These are phyloP conservation scores for Isoetes engelmannii DNA, from an alignment of 83 land plant genomes.

Conservation along the genomic window DNA sequence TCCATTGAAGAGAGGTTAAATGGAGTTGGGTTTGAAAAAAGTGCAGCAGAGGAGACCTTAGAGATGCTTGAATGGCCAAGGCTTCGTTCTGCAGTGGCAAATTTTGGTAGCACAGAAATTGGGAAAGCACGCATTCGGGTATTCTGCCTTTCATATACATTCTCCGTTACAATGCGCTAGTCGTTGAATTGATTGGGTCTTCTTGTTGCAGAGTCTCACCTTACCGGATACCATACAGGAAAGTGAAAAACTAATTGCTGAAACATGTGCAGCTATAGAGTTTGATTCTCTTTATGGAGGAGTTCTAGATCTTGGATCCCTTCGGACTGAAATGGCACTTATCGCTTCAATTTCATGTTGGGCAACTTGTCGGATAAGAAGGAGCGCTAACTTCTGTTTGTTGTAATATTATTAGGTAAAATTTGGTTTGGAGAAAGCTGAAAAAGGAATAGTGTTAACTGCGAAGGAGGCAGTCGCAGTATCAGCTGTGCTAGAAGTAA, in stretches of 20 bases:
- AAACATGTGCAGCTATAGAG: constrained; percentile 21
- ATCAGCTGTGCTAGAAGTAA: constrained; percentile 17
- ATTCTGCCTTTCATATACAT: neutral
- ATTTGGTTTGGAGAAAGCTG: constrained; percentile 7
- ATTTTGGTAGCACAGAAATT: constrained; percentile 17
- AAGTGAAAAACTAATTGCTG: constrained; percentile 16
- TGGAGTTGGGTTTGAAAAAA: neutral
- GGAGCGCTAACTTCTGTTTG: no score
- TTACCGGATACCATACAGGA: constrained; percentile 13
- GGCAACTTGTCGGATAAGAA: neutral
- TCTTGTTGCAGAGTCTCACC: neutral
- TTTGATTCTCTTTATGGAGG: constrained; percentile 19
- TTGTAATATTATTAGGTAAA: constrained; percentile 9
- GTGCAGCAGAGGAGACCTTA: constrained; percentile 20
- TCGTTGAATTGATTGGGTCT: neutral
- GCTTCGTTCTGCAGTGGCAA: constrained; percentile 22
- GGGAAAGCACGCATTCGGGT: constrained; percentile 22
- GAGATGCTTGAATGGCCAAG: constrained; percentile 29
- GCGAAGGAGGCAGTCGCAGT: constrained; percentile 18
- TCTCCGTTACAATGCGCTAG: neutral
- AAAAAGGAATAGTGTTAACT: constrained; percentile 16
- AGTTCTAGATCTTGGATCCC: constrained; percentile 17
- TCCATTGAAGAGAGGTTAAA: no score
- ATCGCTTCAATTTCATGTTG: neutral
- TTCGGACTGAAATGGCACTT: constrained; percentile 14